phyloP scores from a whole-genome alignment of 306 rosid genomes.

The Nissolia schottii region DNA sequence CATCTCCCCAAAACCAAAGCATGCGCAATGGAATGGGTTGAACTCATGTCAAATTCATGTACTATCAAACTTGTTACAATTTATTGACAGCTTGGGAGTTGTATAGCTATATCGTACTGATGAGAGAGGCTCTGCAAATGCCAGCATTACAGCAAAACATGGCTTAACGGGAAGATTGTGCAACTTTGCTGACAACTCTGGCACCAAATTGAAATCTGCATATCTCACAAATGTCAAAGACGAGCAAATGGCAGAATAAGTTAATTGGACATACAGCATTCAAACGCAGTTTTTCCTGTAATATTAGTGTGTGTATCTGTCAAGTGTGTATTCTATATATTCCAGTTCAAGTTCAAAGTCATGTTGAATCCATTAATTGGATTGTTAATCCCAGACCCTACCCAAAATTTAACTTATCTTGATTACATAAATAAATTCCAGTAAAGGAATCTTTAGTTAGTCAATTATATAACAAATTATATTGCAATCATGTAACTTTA shows the following conservation, averaged over 20 bases:
- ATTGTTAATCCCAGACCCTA: neutral
- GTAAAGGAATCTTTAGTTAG: neutral
- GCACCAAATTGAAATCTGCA: slow-evolving; percentile 63
- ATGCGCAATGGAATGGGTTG: slow-evolving; percentile 1
- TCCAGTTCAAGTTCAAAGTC: slow-evolving; percentile 9
- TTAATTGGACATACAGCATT: neutral
- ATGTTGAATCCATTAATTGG: neutral
- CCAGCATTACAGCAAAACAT: slow-evolving; percentile 81
- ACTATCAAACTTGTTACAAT: slow-evolving; percentile 12
- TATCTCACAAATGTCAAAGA: slow-evolving; percentile 3
- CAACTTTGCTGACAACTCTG: slow-evolving; percentile 65
- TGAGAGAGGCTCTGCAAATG: slow-evolving; percentile 75
- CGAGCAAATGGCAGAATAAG: neutral
- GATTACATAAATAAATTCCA: neutral
- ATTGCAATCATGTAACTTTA: neutral
- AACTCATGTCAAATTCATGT: slow-evolving; percentile 7
- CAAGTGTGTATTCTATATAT: neutral
- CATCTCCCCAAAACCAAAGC: slow-evolving; percentile 9
- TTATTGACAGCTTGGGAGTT: neutral
- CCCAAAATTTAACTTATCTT: neutral
- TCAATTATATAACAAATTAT: neutral
- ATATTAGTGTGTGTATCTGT: neutral
- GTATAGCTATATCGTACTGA: slow-evolving; percentile 48
- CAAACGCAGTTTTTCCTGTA: neutral
- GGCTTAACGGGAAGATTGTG: slow-evolving; percentile 63